Evolutionary conservation across 257 asterid species (phyloP).

Genomic region (Osmanthus fragrans): DNA sequence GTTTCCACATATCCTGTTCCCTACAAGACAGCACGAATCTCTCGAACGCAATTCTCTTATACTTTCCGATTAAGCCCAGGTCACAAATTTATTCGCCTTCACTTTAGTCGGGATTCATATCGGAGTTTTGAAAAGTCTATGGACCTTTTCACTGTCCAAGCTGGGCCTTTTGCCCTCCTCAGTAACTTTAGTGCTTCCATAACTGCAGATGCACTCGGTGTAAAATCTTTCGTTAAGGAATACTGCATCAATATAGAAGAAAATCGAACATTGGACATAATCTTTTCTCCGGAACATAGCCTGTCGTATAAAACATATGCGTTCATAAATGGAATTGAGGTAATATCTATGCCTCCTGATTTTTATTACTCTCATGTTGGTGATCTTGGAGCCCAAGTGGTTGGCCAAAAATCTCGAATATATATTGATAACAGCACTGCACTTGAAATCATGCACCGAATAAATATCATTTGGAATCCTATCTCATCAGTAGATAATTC

Average conservation of each 20-base stretch:
- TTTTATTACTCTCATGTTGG: slow-evolving; percentile 23
- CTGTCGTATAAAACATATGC: slow-evolving; percentile 27
- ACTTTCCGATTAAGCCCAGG: slow-evolving; percentile 13
- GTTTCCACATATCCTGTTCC: slow-evolving; percentile 25
- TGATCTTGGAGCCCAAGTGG: slow-evolving; percentile 11
- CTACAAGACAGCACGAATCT: slow-evolving; percentile 30
- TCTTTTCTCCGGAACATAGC: slow-evolving; percentile 8
- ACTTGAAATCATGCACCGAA: slow-evolving; percentile 41
- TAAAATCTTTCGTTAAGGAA: slow-evolving; percentile 26
- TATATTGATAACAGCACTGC: slow-evolving; percentile 46
- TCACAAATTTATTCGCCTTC: slow-evolving; percentile 13
- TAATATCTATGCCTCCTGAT: slow-evolving; percentile 19
- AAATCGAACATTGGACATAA: slow-evolving; percentile 10
- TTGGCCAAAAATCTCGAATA: slow-evolving; percentile 27
- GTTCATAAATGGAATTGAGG: slow-evolving; percentile 44
- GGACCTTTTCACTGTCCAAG: background rate
- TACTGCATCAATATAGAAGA: slow-evolving; percentile 29
- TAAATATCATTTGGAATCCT: slow-evolving; percentile 33
- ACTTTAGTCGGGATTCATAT: slow-evolving; percentile 2
- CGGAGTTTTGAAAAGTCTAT: background rate
- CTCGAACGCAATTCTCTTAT: slow-evolving; percentile 25
- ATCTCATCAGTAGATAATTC: slow-evolving; percentile 27
- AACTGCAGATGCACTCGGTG: slow-evolving; percentile 23
- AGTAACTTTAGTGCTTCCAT: slow-evolving; percentile 28
- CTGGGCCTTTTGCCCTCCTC: background rate